Conservation (phyloP, 768 basidiomycete genomes). For the Hypholoma fasciculare region DNA sequence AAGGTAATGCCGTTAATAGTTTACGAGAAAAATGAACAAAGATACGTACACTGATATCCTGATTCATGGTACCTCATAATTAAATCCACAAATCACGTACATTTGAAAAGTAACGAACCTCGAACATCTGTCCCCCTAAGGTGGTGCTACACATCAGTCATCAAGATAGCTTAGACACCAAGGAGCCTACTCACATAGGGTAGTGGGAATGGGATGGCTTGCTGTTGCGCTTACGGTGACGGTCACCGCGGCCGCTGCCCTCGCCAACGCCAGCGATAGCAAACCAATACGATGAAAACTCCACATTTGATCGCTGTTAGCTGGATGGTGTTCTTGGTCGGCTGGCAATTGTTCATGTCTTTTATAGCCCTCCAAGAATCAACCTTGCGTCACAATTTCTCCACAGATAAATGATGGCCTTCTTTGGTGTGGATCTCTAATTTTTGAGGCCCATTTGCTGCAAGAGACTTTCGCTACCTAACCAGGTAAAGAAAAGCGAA, state of each 20-base stretch:
- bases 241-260: constrained; percentile 2
- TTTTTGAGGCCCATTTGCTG: background rate
- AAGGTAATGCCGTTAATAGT: background rate
- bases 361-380: background rate
- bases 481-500: background rate
- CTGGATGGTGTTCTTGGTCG: background rate
- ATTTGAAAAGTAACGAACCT: background rate
- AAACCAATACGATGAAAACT: background rate
- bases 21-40: background rate
- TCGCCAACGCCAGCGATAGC: background rate
- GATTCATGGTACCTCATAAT: background rate
- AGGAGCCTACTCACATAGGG: constrained; percentile 5
- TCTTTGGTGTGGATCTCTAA: background rate
- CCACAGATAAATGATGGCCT: background rate
- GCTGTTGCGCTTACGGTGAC: constrained; percentile 14
- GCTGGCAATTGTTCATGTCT: background rate
- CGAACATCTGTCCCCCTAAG: constrained; percentile 15
- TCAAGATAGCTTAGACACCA: background rate
- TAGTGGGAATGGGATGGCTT: constrained; percentile 13
- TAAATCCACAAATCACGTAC: background rate
- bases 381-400: background rate
- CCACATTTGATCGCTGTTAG: background rate
- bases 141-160: too few species aligned
- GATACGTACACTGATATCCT: constrained; percentile 13
- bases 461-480: background rate